A percentile compares a stretch with the other conserved stretches of the same genome.
These are phyloP conservation scores for Takakia lepidozioides DNA, from an alignment of 225 moss, liverwort and hornwort genomes.

Conservation along the genomic window DNA sequence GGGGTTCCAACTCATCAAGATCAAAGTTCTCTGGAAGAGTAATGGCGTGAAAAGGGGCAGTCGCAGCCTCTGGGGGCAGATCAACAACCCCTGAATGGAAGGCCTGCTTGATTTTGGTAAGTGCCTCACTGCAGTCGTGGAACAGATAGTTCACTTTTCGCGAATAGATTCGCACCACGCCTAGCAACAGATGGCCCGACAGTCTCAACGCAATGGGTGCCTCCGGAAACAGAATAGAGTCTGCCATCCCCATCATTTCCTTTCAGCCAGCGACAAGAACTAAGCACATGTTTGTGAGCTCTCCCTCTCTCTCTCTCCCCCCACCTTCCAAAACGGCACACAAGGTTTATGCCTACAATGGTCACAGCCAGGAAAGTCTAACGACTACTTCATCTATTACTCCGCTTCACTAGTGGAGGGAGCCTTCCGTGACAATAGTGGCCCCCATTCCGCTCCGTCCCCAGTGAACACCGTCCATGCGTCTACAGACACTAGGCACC, in stretches of 20 bases:
- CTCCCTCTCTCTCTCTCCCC: no score
- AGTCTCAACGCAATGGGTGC: conserved; percentile 93
- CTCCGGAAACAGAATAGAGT: conserved; percentile 96
- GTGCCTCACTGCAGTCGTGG: conserved; percentile 99
- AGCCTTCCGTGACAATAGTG: no score
- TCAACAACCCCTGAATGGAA: conserved; percentile 96
- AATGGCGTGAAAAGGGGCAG: conserved; percentile 94
- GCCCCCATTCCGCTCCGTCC: no score
- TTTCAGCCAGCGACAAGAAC: no score
- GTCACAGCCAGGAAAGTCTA: no score
- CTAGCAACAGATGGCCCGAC: conserved; percentile 89
- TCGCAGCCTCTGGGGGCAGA: conserved; percentile 90
- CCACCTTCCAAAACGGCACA: no score
- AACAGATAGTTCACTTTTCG: conserved; percentile 99
- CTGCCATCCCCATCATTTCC: conserved; percentile 32
- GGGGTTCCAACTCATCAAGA: conserved; percentile 96
- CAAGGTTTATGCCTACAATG: no score
- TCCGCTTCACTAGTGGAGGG: no score
- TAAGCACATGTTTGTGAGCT: no score
- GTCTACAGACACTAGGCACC: no score
- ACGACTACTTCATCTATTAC: no score
- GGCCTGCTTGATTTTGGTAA: conserved; percentile 97
- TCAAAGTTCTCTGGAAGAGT: conserved; percentile 96
- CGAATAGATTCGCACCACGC: conserved; percentile 97
- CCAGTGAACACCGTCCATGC: no score